Evolutionary conservation across 345 rosid genomes (phyloP).

Genomic region (Salix arbutifolia): DNA sequence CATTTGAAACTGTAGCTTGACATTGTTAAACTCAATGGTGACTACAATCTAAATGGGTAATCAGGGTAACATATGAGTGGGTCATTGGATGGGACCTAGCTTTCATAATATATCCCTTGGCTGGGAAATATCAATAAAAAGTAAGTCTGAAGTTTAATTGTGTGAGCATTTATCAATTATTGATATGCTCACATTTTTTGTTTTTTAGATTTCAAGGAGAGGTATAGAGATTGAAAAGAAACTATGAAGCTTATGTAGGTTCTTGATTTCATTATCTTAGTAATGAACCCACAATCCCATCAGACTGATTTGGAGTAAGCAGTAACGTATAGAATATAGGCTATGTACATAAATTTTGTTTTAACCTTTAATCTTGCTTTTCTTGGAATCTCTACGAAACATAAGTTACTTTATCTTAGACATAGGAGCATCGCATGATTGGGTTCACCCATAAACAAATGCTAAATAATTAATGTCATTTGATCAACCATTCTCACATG

Average conservation of each 20-base stretch:
- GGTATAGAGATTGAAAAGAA: not conserved
- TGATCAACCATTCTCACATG: not conserved
- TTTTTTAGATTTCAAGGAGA: not conserved
- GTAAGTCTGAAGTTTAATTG: not conserved
- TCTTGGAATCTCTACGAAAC: not conserved
- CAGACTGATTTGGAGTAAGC: not conserved
- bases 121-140: not conserved
- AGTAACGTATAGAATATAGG: not conserved
- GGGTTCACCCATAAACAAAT: not conserved
- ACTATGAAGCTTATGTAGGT: not conserved
- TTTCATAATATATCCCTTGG: not conserved
- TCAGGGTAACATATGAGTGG: not conserved
- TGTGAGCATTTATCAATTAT: not conserved
- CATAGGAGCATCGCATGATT: slow-evolving; percentile 4
- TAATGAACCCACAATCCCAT: not conserved
- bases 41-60: no score
- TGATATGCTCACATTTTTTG: not conserved
- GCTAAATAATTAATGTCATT: not conserved
- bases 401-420: not conserved
- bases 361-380: not conserved
- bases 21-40: not conserved
- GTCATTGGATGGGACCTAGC: not conserved
- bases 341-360: not conserved
- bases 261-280: not conserved
- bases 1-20: slow-evolving; percentile 1